Conservation (phyloP, 148 eudicot species). For the Arctostaphylos glauca region DNA sequence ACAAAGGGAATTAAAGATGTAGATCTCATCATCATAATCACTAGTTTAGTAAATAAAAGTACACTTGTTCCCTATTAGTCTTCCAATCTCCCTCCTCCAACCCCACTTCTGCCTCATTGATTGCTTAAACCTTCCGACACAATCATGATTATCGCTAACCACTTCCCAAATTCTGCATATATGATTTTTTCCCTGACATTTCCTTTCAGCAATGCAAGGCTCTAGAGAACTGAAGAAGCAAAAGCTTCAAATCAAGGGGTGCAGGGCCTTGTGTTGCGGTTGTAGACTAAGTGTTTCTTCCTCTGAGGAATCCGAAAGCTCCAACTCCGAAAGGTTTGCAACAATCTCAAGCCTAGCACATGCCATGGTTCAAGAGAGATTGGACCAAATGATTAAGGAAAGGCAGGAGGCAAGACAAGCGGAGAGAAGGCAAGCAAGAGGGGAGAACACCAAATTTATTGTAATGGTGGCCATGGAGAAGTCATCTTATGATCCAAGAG, state of each 20-base stretch:
- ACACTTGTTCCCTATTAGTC: constrained; percentile 5
- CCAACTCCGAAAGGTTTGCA: constrained; percentile 28
- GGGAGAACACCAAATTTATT: constrained; percentile 35
- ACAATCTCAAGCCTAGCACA: constrained; percentile 62
- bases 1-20: constrained; percentile 8
- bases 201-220: constrained; percentile 38
- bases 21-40: constrained; percentile 14
- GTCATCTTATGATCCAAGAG: constrained; percentile 58
- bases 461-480: constrained; percentile 80
- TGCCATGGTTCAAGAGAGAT: constrained; percentile 72
- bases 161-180: constrained; percentile 28
- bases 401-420: constrained; percentile 36
- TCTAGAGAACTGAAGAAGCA: constrained; percentile 34
- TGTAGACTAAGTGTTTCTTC: constrained; percentile 62
- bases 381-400: constrained; percentile 71
- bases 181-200: constrained; percentile 18
- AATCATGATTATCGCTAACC: constrained; percentile 39
- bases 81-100: constrained; percentile 17
- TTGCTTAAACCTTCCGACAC: constrained; percentile 22
- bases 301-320: constrained; percentile 36
- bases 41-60: constrained; percentile 18
- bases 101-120: constrained; percentile 1
- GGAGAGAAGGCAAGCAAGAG: constrained; percentile 32
- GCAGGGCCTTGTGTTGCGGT: constrained; percentile 58
- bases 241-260: constrained; percentile 36